phyloP scores from a whole-genome alignment of 2,329 filamentous ascomycete species.

The Cladosporium oxysporum region DNA sequence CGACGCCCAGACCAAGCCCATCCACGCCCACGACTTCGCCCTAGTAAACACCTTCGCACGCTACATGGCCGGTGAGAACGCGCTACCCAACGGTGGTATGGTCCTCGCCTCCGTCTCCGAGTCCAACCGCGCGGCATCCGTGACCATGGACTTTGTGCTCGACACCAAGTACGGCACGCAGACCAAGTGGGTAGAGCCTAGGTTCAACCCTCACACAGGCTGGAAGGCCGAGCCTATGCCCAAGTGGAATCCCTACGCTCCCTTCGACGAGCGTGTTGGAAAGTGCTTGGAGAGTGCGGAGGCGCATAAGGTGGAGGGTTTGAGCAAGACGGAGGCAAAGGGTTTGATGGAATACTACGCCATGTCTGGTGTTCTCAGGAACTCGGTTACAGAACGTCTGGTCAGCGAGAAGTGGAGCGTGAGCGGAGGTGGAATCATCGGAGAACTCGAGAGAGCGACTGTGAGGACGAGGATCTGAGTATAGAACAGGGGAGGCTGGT shows the following conservation, averaged over 20 bases:
- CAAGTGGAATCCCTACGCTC: slow-evolving; percentile 54
- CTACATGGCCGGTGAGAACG: slow-evolving; percentile 61
- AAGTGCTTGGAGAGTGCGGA: slow-evolving; percentile 45
- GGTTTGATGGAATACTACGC: slow-evolving; percentile 92
- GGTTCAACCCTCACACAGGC: slow-evolving; percentile 39
- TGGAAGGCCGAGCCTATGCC: slow-evolving; percentile 36
- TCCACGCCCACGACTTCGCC: slow-evolving; percentile 84
- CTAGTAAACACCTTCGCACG: slow-evolving; percentile 75
- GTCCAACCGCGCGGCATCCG: slow-evolving; percentile 66
- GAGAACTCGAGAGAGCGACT: slow-evolving; percentile 76
- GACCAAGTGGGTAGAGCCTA: slow-evolving; percentile 46
- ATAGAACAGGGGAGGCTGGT: neutral
- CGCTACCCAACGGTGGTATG: slow-evolving; percentile 72
- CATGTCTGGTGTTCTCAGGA: slow-evolving; percentile 75
- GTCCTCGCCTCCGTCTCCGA: slow-evolving; percentile 73
- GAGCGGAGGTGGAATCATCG: slow-evolving; percentile 76
- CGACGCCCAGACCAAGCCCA: slow-evolving; percentile 65
- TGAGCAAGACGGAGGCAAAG: slow-evolving; percentile 74
- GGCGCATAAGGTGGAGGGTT: slow-evolving; percentile 61
- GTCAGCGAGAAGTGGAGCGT: slow-evolving; percentile 84
- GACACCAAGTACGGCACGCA: slow-evolving; percentile 55
- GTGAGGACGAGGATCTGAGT: slow-evolving; percentile 37
- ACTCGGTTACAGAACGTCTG: slow-evolving; percentile 66
- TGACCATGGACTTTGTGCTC: slow-evolving; percentile 59
- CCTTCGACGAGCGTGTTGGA: slow-evolving; percentile 55